Conservation (phyloP, 1,284 basidiomycete species). For the Phylloboletellus chloephorus region DNA sequence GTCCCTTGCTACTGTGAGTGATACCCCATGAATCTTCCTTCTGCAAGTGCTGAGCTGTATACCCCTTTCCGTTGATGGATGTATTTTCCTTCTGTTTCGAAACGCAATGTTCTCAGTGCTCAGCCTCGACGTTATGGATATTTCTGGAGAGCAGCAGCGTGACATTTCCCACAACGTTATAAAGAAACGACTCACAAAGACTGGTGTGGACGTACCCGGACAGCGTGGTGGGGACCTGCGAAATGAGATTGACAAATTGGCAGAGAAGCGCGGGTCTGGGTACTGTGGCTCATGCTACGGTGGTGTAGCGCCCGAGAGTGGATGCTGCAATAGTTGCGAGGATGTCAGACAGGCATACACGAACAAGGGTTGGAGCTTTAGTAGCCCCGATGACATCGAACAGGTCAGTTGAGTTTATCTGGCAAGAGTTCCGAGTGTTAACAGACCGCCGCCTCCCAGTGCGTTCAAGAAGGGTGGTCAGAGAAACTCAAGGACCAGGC, state of each 20-base stretch:
- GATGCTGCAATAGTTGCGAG: conserved; percentile 97
- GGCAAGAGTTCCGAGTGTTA: not conserved
- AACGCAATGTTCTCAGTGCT: conserved; percentile 57
- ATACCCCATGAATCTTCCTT: not conserved
- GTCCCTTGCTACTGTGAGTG: conserved; percentile 94
- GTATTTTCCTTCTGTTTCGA: conserved; percentile 1
- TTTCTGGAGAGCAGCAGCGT: conserved; percentile 90
- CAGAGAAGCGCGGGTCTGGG: conserved; percentile 53
- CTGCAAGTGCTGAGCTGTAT: conserved; percentile 1
- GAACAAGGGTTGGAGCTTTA: conserved; percentile 92
- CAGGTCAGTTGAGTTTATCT: conserved; percentile 60
- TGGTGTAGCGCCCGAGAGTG: conserved; percentile 71
- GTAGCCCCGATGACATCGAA: conserved; percentile 86
- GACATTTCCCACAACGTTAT: conserved; percentile 87
- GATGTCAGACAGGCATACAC: conserved; percentile 90
- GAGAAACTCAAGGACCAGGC: conserved; percentile 91
- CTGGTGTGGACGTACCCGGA: conserved; percentile 57
- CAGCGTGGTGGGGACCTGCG: conserved; percentile 61
- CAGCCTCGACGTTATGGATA: conserved; percentile 96
- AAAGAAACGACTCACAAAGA: conserved; percentile 71
- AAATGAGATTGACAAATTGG: conserved; percentile 81
- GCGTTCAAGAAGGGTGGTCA: conserved; percentile 91
- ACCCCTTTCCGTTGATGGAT: not conserved
- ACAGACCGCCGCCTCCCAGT: conserved; percentile 46
- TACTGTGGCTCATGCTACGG: conserved; percentile 99